Conservation (phyloP, 2,329 filamentous ascomycete species). For the Beauveria sp. region DNA sequence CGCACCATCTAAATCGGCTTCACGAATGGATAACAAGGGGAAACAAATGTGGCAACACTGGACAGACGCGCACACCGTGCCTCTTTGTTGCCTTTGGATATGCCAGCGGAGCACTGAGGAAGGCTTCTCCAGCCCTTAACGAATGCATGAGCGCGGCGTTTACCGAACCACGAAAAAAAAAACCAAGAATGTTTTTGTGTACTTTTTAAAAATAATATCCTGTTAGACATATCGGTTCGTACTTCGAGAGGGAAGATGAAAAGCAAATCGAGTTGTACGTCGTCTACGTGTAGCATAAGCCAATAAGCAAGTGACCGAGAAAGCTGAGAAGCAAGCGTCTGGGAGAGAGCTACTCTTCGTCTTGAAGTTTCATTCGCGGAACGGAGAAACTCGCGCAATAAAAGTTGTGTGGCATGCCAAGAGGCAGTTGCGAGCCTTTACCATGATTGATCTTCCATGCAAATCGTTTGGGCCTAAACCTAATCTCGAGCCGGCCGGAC, state of each 20-base stretch:
- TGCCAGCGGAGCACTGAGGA: not conserved
- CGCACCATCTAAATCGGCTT: not conserved
- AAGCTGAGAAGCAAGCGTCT: too few relatives aligned
- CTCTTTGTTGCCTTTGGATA: not conserved
- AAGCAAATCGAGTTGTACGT: not conserved
- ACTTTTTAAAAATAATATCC: constrained; percentile 1
- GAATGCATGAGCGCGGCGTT: constrained; percentile 24
- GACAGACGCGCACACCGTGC: not conserved
- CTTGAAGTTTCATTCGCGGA: too few relatives aligned
- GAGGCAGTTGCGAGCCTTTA: not conserved
- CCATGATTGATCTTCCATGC: not conserved
- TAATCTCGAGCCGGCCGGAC: not conserved
- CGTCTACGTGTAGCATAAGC: not conserved
- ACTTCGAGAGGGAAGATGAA: not conserved
- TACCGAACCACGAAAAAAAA: constrained; percentile 11
- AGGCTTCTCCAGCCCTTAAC: not conserved
- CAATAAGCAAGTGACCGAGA: too few relatives aligned
- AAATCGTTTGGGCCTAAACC: too few relatives aligned
- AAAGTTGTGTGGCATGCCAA: not conserved
- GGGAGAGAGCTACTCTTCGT: too few relatives aligned
- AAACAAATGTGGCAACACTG: not conserved
- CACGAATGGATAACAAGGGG: not conserved
- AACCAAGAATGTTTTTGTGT: not conserved
- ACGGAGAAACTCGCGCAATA: not conserved
- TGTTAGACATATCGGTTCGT: not conserved